phyloP scores from a whole-genome alignment of 805 yeast genomes.

The Candida patagonica region DNA sequence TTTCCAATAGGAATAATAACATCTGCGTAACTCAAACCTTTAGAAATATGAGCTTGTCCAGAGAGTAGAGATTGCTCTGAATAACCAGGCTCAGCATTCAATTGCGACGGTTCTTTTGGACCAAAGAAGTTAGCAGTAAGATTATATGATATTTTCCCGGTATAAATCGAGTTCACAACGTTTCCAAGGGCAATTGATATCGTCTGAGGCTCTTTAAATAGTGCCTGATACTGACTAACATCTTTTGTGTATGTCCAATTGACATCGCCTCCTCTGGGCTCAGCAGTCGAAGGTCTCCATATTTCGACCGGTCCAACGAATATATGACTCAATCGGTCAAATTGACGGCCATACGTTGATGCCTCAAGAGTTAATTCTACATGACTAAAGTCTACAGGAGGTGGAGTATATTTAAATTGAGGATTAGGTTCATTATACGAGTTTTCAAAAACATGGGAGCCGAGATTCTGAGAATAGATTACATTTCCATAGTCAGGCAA shows the following conservation, averaged over 20 bases:
- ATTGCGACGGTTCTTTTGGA: not conserved
- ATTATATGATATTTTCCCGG: conserved; percentile 12
- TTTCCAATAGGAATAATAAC: not conserved
- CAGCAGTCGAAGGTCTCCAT: conserved; percentile 83
- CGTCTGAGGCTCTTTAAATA: conserved; percentile 38
- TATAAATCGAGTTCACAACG: conserved; percentile 33
- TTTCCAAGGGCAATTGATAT: conserved; percentile 59
- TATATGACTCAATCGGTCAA: conserved; percentile 31
- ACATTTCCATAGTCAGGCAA: conserved; percentile 9
- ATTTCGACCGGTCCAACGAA: conserved; percentile 45
- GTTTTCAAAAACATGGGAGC: conserved; percentile 25
- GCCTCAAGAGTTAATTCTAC: conserved; percentile 28
- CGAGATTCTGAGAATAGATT: conserved; percentile 14
- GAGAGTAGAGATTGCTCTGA: not conserved
- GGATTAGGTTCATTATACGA: conserved; percentile 28
- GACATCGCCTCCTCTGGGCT: conserved; percentile 37
- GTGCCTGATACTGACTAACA: conserved; percentile 42
- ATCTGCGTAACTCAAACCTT: conserved; percentile 5
- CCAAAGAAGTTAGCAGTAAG: conserved; percentile 11
- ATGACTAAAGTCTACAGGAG: conserved; percentile 26
- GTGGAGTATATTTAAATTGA: conserved; percentile 24
- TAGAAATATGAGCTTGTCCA: no score
- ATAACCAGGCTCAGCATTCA: not conserved
- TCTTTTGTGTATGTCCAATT: conserved; percentile 51
- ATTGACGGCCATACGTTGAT: conserved; percentile 28